Evolutionary conservation across 805 yeast species (phyloP).

Genomic region (Candida vaughaniae): DNA sequence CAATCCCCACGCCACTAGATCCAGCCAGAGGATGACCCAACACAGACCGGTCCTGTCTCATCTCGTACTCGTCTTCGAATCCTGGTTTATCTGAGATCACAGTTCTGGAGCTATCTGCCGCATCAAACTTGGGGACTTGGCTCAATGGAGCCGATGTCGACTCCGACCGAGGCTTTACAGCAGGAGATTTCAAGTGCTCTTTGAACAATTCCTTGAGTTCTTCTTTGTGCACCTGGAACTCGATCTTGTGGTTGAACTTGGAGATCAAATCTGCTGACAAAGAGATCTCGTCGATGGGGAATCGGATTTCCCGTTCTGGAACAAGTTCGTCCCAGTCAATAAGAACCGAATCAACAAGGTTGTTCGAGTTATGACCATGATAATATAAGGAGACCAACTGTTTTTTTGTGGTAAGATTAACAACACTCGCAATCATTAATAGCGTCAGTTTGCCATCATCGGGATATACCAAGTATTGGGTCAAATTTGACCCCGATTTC

Average conservation of each 20-base stretch:
- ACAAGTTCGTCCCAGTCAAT: conserved; percentile 23
- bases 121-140: conserved; percentile 4
- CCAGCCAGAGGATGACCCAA: conserved; percentile 1
- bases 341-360: conserved; percentile 19
- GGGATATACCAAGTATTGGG: conserved; percentile 8
- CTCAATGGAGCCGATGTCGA: too few species aligned
- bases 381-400: conserved; percentile 8
- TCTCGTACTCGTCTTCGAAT: conserved; percentile 54
- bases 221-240: conserved; percentile 3
- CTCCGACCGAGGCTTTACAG: neutral
- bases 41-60: conserved; percentile 10
- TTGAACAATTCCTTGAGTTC: conserved; percentile 9
- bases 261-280: conserved; percentile 20
- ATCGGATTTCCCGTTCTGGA: conserved; percentile 11
- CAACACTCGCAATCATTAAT: conserved; percentile 12
- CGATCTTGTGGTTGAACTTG: conserved; percentile 17
- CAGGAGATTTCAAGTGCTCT: conserved; percentile 6
- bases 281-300: conserved; percentile 23
- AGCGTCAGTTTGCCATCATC: conserved; percentile 7
- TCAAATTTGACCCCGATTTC: conserved; percentile 3
- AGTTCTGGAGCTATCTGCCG: conserved; percentile 6
- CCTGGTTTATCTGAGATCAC: conserved; percentile 46
- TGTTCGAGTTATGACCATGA: conserved; percentile 9
- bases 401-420: conserved; percentile 3
- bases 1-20: neutral